Base-by-base conservation (phyloP, 2,329 filamentous ascomycete genomes). In the Aspergillus tanneri region DNA sequence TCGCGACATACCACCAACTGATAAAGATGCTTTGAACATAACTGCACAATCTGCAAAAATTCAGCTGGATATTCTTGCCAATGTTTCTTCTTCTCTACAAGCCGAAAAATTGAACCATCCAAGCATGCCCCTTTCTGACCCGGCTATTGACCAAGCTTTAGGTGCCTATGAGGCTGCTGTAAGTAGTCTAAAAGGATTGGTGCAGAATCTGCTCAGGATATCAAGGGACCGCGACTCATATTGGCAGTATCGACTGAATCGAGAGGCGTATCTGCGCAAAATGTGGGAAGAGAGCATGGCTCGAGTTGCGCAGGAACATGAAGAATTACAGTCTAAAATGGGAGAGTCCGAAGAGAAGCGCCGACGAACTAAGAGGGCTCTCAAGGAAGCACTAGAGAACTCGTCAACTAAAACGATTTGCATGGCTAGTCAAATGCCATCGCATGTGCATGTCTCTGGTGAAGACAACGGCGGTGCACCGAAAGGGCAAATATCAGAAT, bases 241-340 rank as follows among this genome's bases (percentile, higher is more conserved):
- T 67, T 99, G 93, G 93, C 92, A 97, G 68, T 95, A 95, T 66
- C 85, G 91, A 11, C 77, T 99, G 32, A 91, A 96, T 58, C 86
- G 90, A 45, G 93, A 99, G 72, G 85, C 86, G 35, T 89, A 96
- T 65, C 86, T 97, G 72, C 84, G 93, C 28, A 86, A 88, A 50
- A 88, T 99, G 83, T 99, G 93, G 93, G 93, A 99, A 71, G 93
- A 99, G 63, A 97, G 91, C 71, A 96, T 99, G 93, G 90, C 93
- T 8, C 85, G 91, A 61, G 87, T 99, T n/a, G 93, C 91, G 14
- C 85, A 84, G 47, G 93, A 99, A 67, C 93, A 99, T 61, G 93
- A 97, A 70, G 82, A 90, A 43, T 79, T 99, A 1, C 90, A 97
- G 66, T 88, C 83, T 27, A 86, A 85, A 49, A 88, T 96, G 52